Base-by-base conservation (phyloP, 2,329 filamentous ascomycete genomes). In the Exophiala bonariae region DNA sequence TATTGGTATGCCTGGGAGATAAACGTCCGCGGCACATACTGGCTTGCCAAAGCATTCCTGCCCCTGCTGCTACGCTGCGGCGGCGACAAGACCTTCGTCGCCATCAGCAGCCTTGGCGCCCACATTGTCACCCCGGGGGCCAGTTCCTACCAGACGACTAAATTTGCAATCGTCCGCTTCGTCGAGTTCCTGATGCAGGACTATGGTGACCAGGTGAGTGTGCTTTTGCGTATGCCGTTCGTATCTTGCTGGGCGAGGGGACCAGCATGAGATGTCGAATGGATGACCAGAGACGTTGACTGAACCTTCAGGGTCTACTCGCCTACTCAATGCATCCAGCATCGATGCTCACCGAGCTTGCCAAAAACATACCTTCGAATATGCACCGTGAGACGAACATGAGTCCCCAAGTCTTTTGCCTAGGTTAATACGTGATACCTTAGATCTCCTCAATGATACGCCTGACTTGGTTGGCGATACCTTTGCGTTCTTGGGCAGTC, bases 121-220 rank as follows among this genome's bases (percentile, higher is more conserved):
- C 61, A 69, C 16, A 34, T 59, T 5, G 48, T 63, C 5, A 41
- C 32, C 0, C 61, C 61, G 0, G 66, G 66, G 1, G 69, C 63
- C 0, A 75, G 70, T n/a, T n/a, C n/a, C n/a, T n/a, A n/a, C n/a
- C n/a, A n/a, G n/a, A n/a, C n/a, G 3, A 62, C 64, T 39, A 78
- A 79, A 54, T 65, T 77, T 30, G 45, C 72, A 0, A 50, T 73
- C 2, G 60, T 67, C 38, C 68, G 73, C 4, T 59, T 79, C 10
- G 69, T 64, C 14, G 71, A 79, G 56, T 75, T 71, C 48, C 47
- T 74, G 16, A 62, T 61, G 3, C 49, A 49, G 22, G 76, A 80
- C 51, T 73, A 79, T 52, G 58, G 56, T 7, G 61, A 66, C 8
- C 57, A 74, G 36, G 71, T 46, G 22, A 39, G 43, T 40, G 35